phyloP scores from a whole-genome alignment of 352 stramenopile genomes.

The Phytophthora sp. region DNA sequence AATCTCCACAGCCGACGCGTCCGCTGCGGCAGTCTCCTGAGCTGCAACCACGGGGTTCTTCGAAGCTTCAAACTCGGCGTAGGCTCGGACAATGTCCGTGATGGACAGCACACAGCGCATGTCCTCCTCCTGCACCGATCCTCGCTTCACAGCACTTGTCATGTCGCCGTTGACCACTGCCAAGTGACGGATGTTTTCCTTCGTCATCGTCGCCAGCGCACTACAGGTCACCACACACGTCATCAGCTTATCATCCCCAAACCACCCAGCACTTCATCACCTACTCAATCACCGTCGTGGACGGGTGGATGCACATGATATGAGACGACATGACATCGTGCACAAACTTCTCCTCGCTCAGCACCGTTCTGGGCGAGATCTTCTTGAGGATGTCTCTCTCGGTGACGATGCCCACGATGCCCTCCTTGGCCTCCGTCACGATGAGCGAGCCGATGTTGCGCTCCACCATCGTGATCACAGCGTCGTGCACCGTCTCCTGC shows the following conservation, averaged over 20 bases:
- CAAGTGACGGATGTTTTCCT: slow-evolving; percentile 86
- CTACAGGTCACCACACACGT: slow-evolving; percentile 27
- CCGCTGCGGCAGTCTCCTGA: neutral
- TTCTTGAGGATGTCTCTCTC: slow-evolving; percentile 86
- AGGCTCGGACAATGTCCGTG: slow-evolving; percentile 85
- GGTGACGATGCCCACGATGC: slow-evolving; percentile 85
- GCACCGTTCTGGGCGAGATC: slow-evolving; percentile 57
- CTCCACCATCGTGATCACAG: slow-evolving; percentile 79
- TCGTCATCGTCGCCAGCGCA: slow-evolving; percentile 85
- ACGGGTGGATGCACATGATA: slow-evolving; percentile 86
- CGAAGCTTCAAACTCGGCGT: slow-evolving; percentile 65
- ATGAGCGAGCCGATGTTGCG: slow-evolving; percentile 83
- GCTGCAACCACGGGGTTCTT: slow-evolving; percentile 44
- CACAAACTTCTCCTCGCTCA: slow-evolving; percentile 57
- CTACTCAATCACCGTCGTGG: slow-evolving; percentile 83
- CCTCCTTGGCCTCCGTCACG: slow-evolving; percentile 72
- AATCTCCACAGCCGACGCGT: neutral
- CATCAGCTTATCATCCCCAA: neutral
- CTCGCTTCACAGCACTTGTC: slow-evolving; percentile 71
- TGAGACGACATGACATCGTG: slow-evolving; percentile 86
- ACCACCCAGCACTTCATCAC: slow-evolving; percentile 13
- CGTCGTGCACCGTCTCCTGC: slow-evolving; percentile 82
- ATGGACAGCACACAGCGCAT: slow-evolving; percentile 89
- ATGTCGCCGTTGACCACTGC: slow-evolving; percentile 84
- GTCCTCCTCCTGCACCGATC: slow-evolving; percentile 77